Evolutionary conservation across 2,329 filamentous ascomycete species (phyloP), one percentile per base, ranked within the genome.

Genomic region (Paracoccidioides brasiliensis): DNA sequence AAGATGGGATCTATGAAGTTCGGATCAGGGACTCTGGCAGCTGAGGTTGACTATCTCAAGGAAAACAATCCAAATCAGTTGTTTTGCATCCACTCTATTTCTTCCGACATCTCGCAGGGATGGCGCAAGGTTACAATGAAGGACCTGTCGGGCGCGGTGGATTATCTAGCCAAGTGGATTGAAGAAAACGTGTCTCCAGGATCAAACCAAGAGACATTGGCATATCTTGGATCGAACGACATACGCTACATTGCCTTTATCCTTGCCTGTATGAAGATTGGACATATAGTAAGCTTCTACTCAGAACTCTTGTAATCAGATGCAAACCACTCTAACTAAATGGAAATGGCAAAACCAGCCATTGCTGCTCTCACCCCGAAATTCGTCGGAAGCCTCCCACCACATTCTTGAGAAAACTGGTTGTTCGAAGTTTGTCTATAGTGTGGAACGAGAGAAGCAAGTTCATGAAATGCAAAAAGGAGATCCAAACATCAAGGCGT

Each of bases 301-400:
- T 7, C 14, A 37, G 50, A 37, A 71, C 62, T 57, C 75, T 72
- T 48, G 70, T 71, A 49, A 55, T 52, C 28, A 28, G 30, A 52
- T 10, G 12, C 12, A 37, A 55, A 41, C 1, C 66, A 65, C 12
- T n/a, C 43, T 54, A 38, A 54, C 22, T 22, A 48, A n/a, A 32
- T 48, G 32, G 28, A 12, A 32, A 9, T 14, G 3, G 7, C 22
- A 7, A 4, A 57, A 7, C 22, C 10, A 68, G 67, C 53, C 58
- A 57, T 38, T 67, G 52, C 65, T 63, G 56, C 12, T 59, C 57
- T 56, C 61, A 57, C 49, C 61, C 59, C 38, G 68, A 60, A 57
- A 66, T 60, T 61, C 59, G 5, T 40, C 56, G 14, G 32, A 55
- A 3, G 59, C 63, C 56, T 66, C 63, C 46, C 43, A 15, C 33